Conservation (phyloP, 345 rosid species). For the Arabidopsis suecica region DNA sequence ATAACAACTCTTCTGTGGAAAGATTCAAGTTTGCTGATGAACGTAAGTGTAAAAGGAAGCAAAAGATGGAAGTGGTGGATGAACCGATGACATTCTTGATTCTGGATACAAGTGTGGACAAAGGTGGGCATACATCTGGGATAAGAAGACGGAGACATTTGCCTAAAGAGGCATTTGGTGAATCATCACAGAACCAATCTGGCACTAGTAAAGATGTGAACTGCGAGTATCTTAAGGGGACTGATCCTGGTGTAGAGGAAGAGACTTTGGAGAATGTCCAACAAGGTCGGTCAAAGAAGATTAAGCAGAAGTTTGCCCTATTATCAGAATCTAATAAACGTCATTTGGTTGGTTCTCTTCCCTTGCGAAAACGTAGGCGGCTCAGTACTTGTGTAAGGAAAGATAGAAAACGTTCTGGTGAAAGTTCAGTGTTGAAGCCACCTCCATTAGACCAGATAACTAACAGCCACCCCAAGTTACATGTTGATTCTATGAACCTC, state of each 20-base stretch:
- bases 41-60: conserved; percentile 24
- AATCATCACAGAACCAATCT: conserved; percentile 8
- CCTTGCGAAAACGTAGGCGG: conserved; percentile 51
- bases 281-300: conserved; percentile 51
- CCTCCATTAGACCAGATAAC: conserved; percentile 40
- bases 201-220: background rate
- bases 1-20: conserved; percentile 36
- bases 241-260: conserved; percentile 32
- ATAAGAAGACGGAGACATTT: conserved; percentile 49
- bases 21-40: conserved; percentile 20
- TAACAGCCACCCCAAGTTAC: background rate
- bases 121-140: conserved; percentile 44
- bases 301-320: conserved; percentile 43
- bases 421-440: conserved; percentile 36
- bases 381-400: conserved; percentile 57
- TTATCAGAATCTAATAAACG: conserved; percentile 44
- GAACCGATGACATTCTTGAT: conserved; percentile 50
- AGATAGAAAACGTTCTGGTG: conserved; percentile 46
- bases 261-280: conserved; percentile 41
- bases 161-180: conserved; percentile 2
- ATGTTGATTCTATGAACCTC: conserved; percentile 24
- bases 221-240: background rate
- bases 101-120: conserved; percentile 61
- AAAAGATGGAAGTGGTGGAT: conserved; percentile 35
- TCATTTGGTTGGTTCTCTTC: conserved; percentile 47